Conservation (phyloP, 1,284 basidiomycete genomes). For the Wolfiporia cocos region DNA sequence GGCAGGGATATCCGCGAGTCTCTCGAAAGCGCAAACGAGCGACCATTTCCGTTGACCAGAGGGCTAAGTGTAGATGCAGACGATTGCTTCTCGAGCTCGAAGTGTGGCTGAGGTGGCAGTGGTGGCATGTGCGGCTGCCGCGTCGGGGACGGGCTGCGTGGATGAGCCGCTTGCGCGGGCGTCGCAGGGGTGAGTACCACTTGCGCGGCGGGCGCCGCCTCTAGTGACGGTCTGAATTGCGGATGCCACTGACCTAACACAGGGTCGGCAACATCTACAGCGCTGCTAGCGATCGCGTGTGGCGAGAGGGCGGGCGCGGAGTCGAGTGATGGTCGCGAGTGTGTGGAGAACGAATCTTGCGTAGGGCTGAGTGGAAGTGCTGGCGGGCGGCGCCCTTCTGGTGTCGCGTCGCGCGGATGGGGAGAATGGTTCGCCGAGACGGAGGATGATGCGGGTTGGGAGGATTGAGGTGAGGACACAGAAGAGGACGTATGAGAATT, state of each 20-base stretch:
- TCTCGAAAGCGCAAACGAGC: conserved; percentile 29
- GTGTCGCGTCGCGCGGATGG: conserved; percentile 1
- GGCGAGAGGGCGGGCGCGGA: conserved; percentile 9
- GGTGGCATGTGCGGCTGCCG: neutral
- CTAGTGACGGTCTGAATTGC: conserved; percentile 8
- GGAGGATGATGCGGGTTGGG: neutral
- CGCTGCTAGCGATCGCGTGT: too few relatives aligned
- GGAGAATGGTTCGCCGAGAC: neutral
- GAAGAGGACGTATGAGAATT: conserved; percentile 8
- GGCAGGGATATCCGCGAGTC: conserved; percentile 66
- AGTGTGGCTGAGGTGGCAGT: neutral
- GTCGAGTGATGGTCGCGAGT: conserved; percentile 7
- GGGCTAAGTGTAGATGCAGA: conserved; percentile 4
- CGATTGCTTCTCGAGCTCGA: neutral
- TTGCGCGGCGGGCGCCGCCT: neutral
- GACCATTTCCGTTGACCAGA: conserved; percentile 10
- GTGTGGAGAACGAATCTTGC: conserved; percentile 7
- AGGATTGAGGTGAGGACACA: conserved; percentile 3
- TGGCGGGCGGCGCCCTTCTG: conserved; percentile 10
- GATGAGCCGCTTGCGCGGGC: neutral
- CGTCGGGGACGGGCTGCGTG: conserved; percentile 1
- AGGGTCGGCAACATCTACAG: conserved; percentile 13
- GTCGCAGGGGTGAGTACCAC: conserved; percentile 4
- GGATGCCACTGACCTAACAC: conserved; percentile 16
- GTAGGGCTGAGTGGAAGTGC: conserved; percentile 11